Conservation (phyloP, 2,329 filamentous ascomycete species). For the Malbranchea zuffiana region DNA sequence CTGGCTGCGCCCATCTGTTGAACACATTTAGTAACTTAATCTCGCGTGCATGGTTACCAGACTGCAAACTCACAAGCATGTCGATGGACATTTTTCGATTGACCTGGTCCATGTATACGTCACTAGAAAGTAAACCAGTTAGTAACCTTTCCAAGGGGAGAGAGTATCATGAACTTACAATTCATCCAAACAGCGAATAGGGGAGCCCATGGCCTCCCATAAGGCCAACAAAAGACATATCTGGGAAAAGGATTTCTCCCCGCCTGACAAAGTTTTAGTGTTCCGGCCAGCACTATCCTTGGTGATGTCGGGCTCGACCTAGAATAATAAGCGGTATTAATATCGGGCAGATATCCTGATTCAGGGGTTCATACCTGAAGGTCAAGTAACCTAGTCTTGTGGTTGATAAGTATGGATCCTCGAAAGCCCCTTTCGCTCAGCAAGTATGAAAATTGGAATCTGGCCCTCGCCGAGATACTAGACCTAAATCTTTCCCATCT, state of each 20-base stretch:
- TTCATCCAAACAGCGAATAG: conserved; percentile 87
- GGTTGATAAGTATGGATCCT: conserved; percentile 68
- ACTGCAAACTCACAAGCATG: conserved; percentile 80
- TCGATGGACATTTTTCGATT: conserved; percentile 88
- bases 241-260: conserved; percentile 95
- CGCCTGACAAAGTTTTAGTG: conserved; percentile 86
- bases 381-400: conserved; percentile 61
- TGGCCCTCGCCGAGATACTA: conserved; percentile 73
- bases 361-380: conserved; percentile 48
- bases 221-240: conserved; percentile 86
- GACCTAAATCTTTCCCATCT: conserved; percentile 75
- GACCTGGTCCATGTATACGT: conserved; percentile 98
- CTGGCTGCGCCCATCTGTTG: conserved; percentile 68
- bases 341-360: too few species aligned
- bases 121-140: conserved; percentile 35
- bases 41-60: too few species aligned
- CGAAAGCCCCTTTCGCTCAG: conserved; percentile 83
- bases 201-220: conserved; percentile 97
- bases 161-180: conserved; percentile 44
- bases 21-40: too few species aligned
- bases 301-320: conserved; percentile 58
- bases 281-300: conserved; percentile 61
- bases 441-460: conserved; percentile 76
- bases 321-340: background rate
- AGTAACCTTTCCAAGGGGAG: background rate